Evolutionary conservation across 768 basidiomycete species (phyloP).

Genomic region (Leccinum longicurvipes): DNA sequence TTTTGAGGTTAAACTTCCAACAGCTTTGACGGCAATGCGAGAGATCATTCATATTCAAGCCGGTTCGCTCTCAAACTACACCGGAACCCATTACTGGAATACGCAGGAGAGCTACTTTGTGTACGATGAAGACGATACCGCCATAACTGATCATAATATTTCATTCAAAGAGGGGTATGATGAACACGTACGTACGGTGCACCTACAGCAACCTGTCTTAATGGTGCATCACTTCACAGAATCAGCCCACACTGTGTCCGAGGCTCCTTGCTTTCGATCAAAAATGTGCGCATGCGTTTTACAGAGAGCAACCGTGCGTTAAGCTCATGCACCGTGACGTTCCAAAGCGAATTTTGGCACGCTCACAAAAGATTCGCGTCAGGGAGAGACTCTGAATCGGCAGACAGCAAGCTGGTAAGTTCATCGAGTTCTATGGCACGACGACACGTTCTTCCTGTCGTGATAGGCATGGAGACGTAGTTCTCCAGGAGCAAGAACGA

Average conservation of each 20-base stretch:
- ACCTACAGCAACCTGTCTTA: neutral
- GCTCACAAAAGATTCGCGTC: constrained; percentile 41
- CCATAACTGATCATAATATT: constrained; percentile 47
- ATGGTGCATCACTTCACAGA: constrained; percentile 7
- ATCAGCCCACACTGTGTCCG: constrained; percentile 51
- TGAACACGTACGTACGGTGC: constrained; percentile 39
- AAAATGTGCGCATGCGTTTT: constrained; percentile 44
- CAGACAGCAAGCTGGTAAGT: constrained; percentile 20
- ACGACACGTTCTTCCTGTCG: constrained; percentile 1
- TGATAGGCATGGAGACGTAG: constrained; percentile 46
- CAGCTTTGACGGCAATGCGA: constrained; percentile 47
- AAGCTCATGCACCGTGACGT: constrained; percentile 7
- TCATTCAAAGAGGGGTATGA: constrained; percentile 66
- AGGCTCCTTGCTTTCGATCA: constrained; percentile 65
- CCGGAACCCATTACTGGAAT: constrained; percentile 81
- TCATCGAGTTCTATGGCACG: neutral
- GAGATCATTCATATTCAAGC: constrained; percentile 81
- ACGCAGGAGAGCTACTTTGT: constrained; percentile 69
- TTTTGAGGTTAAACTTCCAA: neutral
- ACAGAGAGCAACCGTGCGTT: neutral
- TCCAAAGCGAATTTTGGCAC: constrained; percentile 64
- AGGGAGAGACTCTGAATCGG: constrained; percentile 22
- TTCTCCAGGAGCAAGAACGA: constrained; percentile 49
- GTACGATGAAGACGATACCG: constrained; percentile 42
- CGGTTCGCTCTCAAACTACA: constrained; percentile 61